Evolutionary conservation across 306 rosid genomes (phyloP).

Genomic region (Alnus rubra): DNA sequence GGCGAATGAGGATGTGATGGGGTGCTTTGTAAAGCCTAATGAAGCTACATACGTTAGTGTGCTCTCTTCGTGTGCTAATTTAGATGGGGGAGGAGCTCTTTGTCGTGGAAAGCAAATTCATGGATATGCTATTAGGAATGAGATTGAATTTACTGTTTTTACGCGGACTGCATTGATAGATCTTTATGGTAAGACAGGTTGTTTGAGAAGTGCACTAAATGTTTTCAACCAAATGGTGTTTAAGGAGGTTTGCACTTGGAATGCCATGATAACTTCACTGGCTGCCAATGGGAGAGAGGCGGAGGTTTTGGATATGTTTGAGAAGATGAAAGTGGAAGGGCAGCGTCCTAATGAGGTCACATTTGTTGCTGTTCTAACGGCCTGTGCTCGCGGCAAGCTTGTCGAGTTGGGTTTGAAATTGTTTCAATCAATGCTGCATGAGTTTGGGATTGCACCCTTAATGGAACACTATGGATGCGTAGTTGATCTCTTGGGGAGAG

Average conservation of each 20-base stretch:
- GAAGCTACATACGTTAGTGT: slow-evolving; percentile 77
- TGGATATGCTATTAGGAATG: slow-evolving; percentile 45
- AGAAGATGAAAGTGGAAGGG: slow-evolving; percentile 47
- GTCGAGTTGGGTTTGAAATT: slow-evolving; percentile 55
- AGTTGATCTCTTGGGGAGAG: slow-evolving; percentile 78
- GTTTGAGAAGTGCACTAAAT: slow-evolving; percentile 38
- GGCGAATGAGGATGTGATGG: slow-evolving; percentile 38
- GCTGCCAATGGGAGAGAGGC: slow-evolving; percentile 68
- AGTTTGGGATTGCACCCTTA: slow-evolving; percentile 45
- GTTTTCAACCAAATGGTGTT: slow-evolving; percentile 41
- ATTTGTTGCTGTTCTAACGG: slow-evolving; percentile 64
- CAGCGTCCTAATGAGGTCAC: slow-evolving; percentile 58
- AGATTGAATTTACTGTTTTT: slow-evolving; percentile 43
- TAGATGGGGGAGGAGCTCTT: slow-evolving; percentile 50
- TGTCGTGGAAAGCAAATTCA: slow-evolving; percentile 66
- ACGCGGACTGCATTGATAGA: slow-evolving; percentile 61
- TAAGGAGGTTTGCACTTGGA: slow-evolving; percentile 72
- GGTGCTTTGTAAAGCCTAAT: slow-evolving; percentile 56
- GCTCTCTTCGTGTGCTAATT: slow-evolving; percentile 58
- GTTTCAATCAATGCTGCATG: slow-evolving; percentile 49
- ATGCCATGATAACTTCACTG: slow-evolving; percentile 73
- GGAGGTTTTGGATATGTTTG: slow-evolving; percentile 64
- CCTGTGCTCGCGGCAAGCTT: slow-evolving; percentile 66
- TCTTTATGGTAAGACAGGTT: slow-evolving; percentile 78
- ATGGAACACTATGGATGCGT: slow-evolving; percentile 75